A percentile compares a stretch with the other conserved stretches of the same genome.
These are phyloP conservation scores for Eucalyptus camaldulensis DNA, from an alignment of 345 rosid genomes.

Conservation along the genomic window DNA sequence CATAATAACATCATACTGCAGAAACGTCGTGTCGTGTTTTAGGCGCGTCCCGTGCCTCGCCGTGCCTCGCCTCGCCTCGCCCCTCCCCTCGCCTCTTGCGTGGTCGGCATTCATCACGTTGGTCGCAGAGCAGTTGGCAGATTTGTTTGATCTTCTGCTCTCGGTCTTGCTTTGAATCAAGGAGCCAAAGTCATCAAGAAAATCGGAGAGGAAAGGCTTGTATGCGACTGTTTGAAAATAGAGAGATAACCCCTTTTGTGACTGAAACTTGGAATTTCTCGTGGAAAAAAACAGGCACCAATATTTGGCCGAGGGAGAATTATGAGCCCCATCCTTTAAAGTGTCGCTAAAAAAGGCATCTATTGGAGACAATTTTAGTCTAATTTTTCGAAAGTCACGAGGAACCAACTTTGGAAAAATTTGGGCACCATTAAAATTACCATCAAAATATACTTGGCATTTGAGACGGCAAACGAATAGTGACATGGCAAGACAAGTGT, in stretches of 20 bases:
- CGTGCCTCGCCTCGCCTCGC: background rate
- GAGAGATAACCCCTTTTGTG: background rate
- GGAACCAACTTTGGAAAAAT: background rate
- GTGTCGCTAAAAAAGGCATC: background rate
- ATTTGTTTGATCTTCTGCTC: background rate
- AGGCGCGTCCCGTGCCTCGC: background rate
- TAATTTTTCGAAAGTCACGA: background rate
- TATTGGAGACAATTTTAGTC: background rate
- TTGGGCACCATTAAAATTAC: background rate
- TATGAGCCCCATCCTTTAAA: background rate
- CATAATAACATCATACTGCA: background rate
- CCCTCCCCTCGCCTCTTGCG: background rate
- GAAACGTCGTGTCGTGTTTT: background rate
- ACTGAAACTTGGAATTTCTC: background rate
- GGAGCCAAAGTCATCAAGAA: background rate
- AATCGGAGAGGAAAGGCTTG: background rate
- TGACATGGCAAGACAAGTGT: background rate
- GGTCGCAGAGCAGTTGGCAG: background rate
- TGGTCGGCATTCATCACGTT: background rate
- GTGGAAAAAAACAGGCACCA: background rate
- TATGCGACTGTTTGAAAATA: background rate
- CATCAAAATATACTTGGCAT: background rate
- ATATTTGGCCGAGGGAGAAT: background rate
- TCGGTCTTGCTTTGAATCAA: background rate
- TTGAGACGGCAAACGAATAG: background rate